Percentiles rank a stretch among this genome's conserved stretches.
Conservation (phyloP, 495 filamentous ascomycete genomes). For the Tuber aestivum region DNA sequence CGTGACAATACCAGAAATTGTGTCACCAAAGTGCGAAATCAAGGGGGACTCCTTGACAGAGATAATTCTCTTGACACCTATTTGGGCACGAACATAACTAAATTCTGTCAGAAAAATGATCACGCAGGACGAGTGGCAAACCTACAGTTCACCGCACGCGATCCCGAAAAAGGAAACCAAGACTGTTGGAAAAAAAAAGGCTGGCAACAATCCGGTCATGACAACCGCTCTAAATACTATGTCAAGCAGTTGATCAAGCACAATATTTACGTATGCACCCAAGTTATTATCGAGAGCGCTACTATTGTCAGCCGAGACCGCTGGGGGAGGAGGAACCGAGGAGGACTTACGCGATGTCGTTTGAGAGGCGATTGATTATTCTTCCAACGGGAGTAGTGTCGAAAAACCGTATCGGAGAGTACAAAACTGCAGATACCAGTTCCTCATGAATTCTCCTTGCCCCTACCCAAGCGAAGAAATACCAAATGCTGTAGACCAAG, state of each 20-base stretch:
- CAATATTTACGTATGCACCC: conserved; percentile 25
- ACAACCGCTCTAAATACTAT: conserved; percentile 43
- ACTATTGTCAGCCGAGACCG: conserved; percentile 31
- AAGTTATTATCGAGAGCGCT: conserved; percentile 25
- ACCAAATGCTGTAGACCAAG: conserved; percentile 42
- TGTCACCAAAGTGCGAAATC: conserved; percentile 48
- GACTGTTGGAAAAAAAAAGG: conserved; percentile 45
- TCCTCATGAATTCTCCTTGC: conserved; percentile 48
- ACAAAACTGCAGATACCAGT: conserved; percentile 47
- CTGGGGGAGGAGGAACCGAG: conserved; percentile 46
- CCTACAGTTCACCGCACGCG: conserved; percentile 43
- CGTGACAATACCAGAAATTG: conserved; percentile 46
- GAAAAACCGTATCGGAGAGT: conserved; percentile 50
- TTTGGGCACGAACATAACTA: conserved; percentile 42
- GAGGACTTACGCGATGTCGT: conserved; percentile 45
- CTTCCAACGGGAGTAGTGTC: conserved; percentile 51
- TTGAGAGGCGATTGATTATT: conserved; percentile 52
- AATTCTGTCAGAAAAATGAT: not conserved
- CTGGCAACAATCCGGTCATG: conserved; percentile 45
- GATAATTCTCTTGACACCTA: conserved; percentile 44
- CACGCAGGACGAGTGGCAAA: not conserved
- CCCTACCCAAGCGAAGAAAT: conserved; percentile 47
- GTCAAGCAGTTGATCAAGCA: conserved; percentile 30
- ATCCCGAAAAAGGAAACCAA: conserved; percentile 44
- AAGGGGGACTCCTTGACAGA: conserved; percentile 45